Conservation (phyloP, 202 grass and related monocot species). For the Bolboschoenoplectus hybrid region DNA sequence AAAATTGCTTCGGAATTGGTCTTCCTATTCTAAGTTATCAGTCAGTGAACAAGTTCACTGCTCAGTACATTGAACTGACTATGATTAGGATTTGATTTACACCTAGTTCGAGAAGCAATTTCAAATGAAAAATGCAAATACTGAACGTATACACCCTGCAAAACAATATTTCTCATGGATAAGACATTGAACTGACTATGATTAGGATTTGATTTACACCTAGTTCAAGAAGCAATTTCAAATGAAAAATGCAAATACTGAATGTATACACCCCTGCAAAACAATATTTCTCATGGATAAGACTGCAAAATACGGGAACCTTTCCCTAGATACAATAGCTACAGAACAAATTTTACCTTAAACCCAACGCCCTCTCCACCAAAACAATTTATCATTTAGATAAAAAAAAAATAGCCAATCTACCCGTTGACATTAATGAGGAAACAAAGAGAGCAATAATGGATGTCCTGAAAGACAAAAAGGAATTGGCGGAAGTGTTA, state of each 20-base stretch:
- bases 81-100: slow-evolving; percentile 18
- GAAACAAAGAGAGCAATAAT: not conserved
- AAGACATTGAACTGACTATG: not conserved
- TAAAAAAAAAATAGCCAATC: not conserved
- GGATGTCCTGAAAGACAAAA: not conserved
- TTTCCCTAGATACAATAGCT: not conserved
- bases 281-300: not conserved
- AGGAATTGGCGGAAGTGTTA: not conserved
- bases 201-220: not conserved
- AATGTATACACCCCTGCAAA: not conserved
- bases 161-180: not conserved
- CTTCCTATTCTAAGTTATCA: not conserved
- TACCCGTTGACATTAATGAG: not conserved
- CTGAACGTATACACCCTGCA: not conserved
- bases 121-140: not conserved
- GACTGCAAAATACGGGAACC: not conserved
- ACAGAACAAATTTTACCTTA: not conserved
- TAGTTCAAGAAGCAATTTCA: not conserved
- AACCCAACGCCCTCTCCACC: not conserved
- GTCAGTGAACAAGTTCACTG: not conserved
- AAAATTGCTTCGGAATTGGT: not conserved
- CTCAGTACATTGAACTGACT: not conserved
- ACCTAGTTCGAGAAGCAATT: not conserved
- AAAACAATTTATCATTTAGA: not conserved
- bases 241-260: not conserved